These are phyloP conservation scores for Pseudogymnoascus sp. DNA, from an alignment of 2,329 filamentous ascomycete species.

Conservation along the genomic window DNA sequence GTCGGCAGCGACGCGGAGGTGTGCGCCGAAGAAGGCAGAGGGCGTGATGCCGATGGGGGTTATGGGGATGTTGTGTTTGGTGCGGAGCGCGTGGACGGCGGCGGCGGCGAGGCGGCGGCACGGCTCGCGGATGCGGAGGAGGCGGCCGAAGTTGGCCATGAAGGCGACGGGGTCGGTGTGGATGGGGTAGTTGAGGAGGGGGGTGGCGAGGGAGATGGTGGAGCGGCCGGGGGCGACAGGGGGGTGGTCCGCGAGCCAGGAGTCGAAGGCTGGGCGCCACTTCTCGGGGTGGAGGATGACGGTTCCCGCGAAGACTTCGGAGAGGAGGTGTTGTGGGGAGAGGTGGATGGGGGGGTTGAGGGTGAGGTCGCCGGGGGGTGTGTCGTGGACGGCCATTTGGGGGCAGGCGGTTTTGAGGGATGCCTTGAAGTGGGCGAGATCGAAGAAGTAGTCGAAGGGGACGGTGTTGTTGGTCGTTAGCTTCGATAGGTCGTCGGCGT, in stretches of 20 bases:
- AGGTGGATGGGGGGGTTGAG: conserved; percentile 10
- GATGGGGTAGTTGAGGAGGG: conserved; percentile 27
- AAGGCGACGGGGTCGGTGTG: conserved; percentile 26
- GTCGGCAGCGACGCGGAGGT: conserved; percentile 32
- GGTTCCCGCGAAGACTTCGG: conserved; percentile 20
- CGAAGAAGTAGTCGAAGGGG: conserved; percentile 21
- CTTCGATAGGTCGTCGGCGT: conserved; percentile 10
- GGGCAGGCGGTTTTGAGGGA: conserved; percentile 7
- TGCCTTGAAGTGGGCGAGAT: conserved; percentile 18
- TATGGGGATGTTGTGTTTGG: conserved; percentile 21
- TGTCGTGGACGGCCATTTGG: conserved; percentile 8
- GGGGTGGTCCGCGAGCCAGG: conserved; percentile 18
- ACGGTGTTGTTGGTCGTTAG: conserved; percentile 10
- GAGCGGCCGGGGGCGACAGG: conserved; percentile 13
- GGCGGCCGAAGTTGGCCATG: conserved; percentile 31
- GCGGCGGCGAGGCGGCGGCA: conserved; percentile 25
- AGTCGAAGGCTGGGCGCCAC: conserved; percentile 22
- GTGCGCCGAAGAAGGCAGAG: conserved; percentile 31
- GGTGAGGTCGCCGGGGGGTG: conserved; percentile 14
- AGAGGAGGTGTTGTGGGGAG: conserved; percentile 11
- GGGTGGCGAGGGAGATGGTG: conserved; percentile 20
- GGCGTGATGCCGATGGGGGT: conserved; percentile 22
- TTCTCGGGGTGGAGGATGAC: conserved; percentile 23
- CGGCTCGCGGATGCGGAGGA: conserved; percentile 26
- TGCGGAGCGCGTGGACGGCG: conserved; percentile 26